Conservation (phyloP, 352 stramenopile species). For the Globisporangium uncinulatum region DNA sequence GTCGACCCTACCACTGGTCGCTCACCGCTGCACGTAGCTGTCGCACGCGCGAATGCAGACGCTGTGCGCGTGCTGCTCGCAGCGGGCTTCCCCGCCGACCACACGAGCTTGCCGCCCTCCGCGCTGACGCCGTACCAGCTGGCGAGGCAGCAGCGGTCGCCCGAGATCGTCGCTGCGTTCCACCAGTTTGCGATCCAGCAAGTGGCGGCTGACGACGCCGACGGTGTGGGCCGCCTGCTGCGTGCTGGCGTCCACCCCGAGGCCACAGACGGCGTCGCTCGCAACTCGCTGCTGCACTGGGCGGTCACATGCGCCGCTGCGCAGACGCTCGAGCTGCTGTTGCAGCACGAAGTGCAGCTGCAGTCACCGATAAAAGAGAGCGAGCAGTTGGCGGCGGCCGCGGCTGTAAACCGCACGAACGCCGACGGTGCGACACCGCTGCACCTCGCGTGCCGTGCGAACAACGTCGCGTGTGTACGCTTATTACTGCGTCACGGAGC, state of each 20-base stretch:
- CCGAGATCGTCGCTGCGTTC: conserved; percentile 73
- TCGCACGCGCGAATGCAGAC: conserved; percentile 68
- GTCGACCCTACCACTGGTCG: conserved; percentile 57
- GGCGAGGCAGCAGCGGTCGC: conserved; percentile 45
- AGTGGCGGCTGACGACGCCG: conserved; percentile 57
- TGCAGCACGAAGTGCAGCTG: conserved; percentile 32
- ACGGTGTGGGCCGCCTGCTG: conserved; percentile 57
- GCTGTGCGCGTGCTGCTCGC: conserved; percentile 72
- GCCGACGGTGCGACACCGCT: conserved; percentile 70
- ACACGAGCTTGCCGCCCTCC: conserved; percentile 21
- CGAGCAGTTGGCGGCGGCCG: too few species aligned
- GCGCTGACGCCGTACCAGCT: conserved; percentile 52
- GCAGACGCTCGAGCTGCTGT: conserved; percentile 40
- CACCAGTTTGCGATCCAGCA: conserved; percentile 86
- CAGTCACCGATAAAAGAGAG: too few species aligned
- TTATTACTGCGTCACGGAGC: conserved; percentile 44
- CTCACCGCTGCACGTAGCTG: conserved; percentile 73
- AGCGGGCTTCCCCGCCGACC: conserved; percentile 63
- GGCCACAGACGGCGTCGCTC: conserved; percentile 45
- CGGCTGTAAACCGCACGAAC: conserved; percentile 50
- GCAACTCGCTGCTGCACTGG: conserved; percentile 76
- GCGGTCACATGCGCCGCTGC: conserved; percentile 65
- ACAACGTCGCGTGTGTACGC: conserved; percentile 45
- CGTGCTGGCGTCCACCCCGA: conserved; percentile 42
- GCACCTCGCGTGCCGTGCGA: conserved; percentile 58